These are phyloP conservation scores for Pichia sp. DNA, from an alignment of 1,139 yeast species.

Conservation along the genomic window DNA sequence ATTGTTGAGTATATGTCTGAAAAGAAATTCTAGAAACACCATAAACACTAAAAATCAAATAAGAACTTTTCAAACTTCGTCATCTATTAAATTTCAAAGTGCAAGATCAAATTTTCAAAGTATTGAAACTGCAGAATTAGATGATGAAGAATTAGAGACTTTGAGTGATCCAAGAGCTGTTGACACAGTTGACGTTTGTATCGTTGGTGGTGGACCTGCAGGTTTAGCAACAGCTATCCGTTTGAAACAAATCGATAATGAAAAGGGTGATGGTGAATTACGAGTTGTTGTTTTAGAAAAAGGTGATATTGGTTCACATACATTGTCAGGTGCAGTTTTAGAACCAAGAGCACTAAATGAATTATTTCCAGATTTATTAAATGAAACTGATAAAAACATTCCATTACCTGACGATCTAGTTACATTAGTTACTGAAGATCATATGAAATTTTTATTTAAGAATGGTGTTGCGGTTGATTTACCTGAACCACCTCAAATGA, in stretches of 20 bases:
- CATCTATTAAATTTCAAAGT: background rate
- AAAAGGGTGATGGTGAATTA: slow-evolving; percentile 62
- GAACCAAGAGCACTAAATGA: slow-evolving; percentile 86
- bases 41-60: background rate
- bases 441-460: slow-evolving; percentile 60
- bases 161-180: slow-evolving; percentile 62
- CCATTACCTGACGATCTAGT: slow-evolving; percentile 75
- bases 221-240: slow-evolving; percentile 91
- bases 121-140: slow-evolving; percentile 32
- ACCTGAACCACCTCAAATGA: slow-evolving; percentile 93
- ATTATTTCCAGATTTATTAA: slow-evolving; percentile 51
- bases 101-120: slow-evolving; percentile 14
- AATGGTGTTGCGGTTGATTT: slow-evolving; percentile 50
- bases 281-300: slow-evolving; percentile 88
- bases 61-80: background rate
- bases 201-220: slow-evolving; percentile 98
- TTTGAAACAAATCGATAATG: slow-evolving; percentile 72
- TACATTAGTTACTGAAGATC: slow-evolving; percentile 62
- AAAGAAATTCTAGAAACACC: background rate
- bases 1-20: background rate
- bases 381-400: slow-evolving; percentile 44
- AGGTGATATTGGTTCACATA: slow-evolving; percentile 90
- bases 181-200: slow-evolving; percentile 86
- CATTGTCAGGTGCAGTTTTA: slow-evolving; percentile 86
- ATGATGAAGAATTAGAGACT: slow-evolving; percentile 40